These are phyloP conservation scores for Ammopiptanthus mongolicus DNA, from an alignment of 306 rosid genomes.

Conservation along the genomic window DNA sequence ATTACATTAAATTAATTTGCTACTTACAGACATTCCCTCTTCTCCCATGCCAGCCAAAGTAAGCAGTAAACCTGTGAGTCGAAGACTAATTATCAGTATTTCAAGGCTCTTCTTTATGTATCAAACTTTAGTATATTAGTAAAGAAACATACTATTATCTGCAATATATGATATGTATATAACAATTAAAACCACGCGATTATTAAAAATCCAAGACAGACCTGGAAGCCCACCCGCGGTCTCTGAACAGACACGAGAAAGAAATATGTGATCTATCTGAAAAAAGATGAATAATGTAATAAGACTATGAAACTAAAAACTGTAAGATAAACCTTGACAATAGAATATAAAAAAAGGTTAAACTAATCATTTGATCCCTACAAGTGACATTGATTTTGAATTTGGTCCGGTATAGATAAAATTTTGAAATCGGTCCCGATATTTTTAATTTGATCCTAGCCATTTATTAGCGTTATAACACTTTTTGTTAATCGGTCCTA, in stretches of 20 bases:
- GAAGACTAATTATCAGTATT: constrained; percentile 18
- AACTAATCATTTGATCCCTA: too few species aligned
- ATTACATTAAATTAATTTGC: constrained; percentile 5
- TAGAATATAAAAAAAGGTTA: too few species aligned
- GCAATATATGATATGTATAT: constrained; percentile 1
- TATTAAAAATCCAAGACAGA: constrained; percentile 26
- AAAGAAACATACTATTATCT: background rate
- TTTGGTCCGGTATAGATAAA: too few species aligned
- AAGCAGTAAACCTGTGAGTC: constrained; percentile 68
- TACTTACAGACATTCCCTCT: constrained; percentile 81
- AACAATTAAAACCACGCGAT: background rate
- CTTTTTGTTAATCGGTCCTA: too few species aligned
- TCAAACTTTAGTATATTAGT: background rate
- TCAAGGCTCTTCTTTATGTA: constrained; percentile 11
- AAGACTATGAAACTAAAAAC: background rate
- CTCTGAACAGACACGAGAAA: constrained; percentile 90
- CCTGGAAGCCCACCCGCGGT: constrained; percentile 98
- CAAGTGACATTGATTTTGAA: too few species aligned
- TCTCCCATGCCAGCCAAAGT: constrained; percentile 97
- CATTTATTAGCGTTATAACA: too few species aligned
- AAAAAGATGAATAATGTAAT: constrained; percentile 13
- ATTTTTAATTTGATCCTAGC: too few species aligned
- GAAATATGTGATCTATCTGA: constrained; percentile 90
- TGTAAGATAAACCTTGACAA: too few species aligned
- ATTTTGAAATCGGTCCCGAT: too few species aligned